Conservation (phyloP, 2,329 filamentous ascomycete genomes). For the Lasiodiplodia hormozganensis region DNA sequence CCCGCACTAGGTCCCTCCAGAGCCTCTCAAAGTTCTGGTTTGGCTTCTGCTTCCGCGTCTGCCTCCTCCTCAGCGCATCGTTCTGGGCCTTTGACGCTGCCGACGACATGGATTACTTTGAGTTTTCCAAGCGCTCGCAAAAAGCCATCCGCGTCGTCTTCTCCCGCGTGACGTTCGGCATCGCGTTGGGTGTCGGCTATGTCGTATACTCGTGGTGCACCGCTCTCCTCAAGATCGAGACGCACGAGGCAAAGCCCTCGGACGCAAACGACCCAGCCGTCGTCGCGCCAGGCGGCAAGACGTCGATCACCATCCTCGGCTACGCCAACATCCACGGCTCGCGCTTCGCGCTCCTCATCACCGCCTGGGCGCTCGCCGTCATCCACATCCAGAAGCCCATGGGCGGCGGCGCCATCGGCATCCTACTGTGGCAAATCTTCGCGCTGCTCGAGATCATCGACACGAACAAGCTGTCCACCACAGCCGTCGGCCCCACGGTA, state of each 20-base stretch:
- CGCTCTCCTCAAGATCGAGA: conserved; percentile 78
- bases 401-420: conserved; percentile 82
- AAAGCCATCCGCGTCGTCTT: conserved; percentile 79
- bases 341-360: conserved; percentile 82
- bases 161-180: conserved; percentile 79
- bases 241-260: conserved; percentile 33
- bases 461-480: conserved; percentile 60
- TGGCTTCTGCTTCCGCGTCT: conserved; percentile 76
- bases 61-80: conserved; percentile 75
- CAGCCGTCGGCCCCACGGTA: conserved; percentile 81
- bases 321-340: conserved; percentile 94
- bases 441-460: conserved; percentile 72
- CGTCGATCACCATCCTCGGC: conserved; percentile 77
- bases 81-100: conserved; percentile 93
- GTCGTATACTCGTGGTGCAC: conserved; percentile 86
- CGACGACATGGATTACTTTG: conserved; percentile 83
- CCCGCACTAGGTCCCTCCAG: conserved; percentile 84
- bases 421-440: conserved; percentile 88
- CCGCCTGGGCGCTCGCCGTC: conserved; percentile 78
- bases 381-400: conserved; percentile 91
- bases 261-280: conserved; percentile 40
- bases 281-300: conserved; percentile 37
- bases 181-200: conserved; percentile 83
- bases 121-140: conserved; percentile 64
- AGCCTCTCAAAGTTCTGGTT: conserved; percentile 87